Conservation (phyloP, 352 stramenopile genomes). For the Globisporangium recalcitrans region DNA sequence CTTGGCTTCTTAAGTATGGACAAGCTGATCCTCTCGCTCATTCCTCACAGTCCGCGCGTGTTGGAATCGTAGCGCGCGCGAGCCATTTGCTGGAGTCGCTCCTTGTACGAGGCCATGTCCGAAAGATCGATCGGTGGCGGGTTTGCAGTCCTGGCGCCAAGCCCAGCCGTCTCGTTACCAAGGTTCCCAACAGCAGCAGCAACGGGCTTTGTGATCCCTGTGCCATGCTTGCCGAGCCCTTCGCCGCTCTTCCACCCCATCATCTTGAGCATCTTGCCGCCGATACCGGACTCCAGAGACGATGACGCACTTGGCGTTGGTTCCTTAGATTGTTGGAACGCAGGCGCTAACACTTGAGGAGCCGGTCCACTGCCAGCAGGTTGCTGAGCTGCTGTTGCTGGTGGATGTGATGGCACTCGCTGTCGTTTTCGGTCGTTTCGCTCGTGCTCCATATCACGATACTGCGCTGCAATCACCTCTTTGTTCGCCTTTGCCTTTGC, state of each 20-base stretch:
- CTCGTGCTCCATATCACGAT: slow-evolving; percentile 57
- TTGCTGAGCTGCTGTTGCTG: neutral
- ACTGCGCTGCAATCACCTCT: slow-evolving; percentile 47
- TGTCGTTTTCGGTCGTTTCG: slow-evolving; percentile 19
- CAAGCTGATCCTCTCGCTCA: neutral
- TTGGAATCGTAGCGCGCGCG: slow-evolving; percentile 51
- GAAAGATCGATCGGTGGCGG: slow-evolving; percentile 36
- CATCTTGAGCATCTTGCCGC: slow-evolving; percentile 84
- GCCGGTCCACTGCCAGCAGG: neutral
- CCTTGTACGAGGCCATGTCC: slow-evolving; percentile 50
- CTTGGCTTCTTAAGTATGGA: neutral
- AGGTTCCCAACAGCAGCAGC: slow-evolving; percentile 35
- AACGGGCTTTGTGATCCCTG: slow-evolving; percentile 69
- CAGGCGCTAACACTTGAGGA: neutral
- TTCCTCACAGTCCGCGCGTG: slow-evolving; percentile 8
- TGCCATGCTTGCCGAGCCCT: slow-evolving; percentile 75
- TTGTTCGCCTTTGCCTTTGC: slow-evolving; percentile 76
- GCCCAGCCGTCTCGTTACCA: slow-evolving; percentile 42
- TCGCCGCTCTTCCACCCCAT: slow-evolving; percentile 86
- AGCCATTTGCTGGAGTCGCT: slow-evolving; percentile 54
- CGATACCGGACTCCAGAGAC: slow-evolving; percentile 57
- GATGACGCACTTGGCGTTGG: slow-evolving; percentile 11
- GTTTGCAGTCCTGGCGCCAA: slow-evolving; percentile 31
- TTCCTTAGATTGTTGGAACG: neutral
- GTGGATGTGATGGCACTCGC: neutral